Conservation (phyloP, 345 rosid genomes). For the Populus tremula region DNA sequence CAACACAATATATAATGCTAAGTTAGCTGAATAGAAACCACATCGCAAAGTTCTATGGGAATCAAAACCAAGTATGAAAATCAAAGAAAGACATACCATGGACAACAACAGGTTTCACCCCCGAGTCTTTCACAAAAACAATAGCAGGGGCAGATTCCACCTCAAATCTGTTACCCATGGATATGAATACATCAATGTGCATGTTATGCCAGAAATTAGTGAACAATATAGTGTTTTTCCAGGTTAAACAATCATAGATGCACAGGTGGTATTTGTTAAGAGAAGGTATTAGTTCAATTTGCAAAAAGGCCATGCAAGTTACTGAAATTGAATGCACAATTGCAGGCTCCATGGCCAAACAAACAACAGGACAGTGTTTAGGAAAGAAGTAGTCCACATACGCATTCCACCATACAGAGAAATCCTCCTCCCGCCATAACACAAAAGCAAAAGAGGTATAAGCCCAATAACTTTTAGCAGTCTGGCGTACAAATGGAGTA, state of each 20-base stretch:
- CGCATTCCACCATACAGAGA: constrained; percentile 92
- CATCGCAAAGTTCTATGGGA: constrained; percentile 6
- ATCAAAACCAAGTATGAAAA: constrained; percentile 5
- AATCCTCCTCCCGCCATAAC: constrained; percentile 88
- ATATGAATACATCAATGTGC: constrained; percentile 18
- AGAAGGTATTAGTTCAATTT: not conserved
- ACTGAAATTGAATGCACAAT: not conserved
- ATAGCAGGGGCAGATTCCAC: constrained; percentile 96
- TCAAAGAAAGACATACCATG: constrained; percentile 49
- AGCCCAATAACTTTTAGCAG: constrained; percentile 69
- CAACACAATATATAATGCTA: constrained; percentile 25
- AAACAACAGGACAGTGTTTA: not conserved
- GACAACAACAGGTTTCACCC: constrained; percentile 78
- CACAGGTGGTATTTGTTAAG: not conserved
- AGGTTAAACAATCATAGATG: not conserved
- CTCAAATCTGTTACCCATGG: constrained; percentile 57
- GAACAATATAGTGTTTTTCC: not conserved
- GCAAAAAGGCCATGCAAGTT: not conserved
- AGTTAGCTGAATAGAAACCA: constrained; percentile 13
- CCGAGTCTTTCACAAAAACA: constrained; percentile 81
- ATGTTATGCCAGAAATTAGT: not conserved
- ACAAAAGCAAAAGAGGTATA: constrained; percentile 74
- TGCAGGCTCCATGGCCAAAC: not conserved
- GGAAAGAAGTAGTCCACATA: constrained; percentile 39
- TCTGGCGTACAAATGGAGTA: constrained; percentile 70